Base-by-base conservation (phyloP, 768 basidiomycete species). In the Lactifluus echinatus region DNA sequence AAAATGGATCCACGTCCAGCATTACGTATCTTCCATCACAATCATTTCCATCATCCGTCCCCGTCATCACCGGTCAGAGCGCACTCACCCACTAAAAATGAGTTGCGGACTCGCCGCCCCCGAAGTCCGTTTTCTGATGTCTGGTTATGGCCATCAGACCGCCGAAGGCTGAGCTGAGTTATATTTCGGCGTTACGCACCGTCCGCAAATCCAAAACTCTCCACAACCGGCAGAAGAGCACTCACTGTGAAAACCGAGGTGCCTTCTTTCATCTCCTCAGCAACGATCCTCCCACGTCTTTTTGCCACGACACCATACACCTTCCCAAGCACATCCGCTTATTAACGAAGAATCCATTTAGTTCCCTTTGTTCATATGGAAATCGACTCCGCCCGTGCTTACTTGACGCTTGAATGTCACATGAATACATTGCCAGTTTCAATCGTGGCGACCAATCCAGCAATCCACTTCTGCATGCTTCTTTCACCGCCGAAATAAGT, bases 261-360 rank as follows among this genome's bases (percentile, higher is more conserved):
- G 0, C 96, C 93, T 68, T 98, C 94, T 68, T 93, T 97, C 93
- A 98, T 95, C 69, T 98, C 96, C 67, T 98, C 96, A 14, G 93
- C 88, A 3, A 97, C 81, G 59, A 99, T 95, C 46, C 88, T 78
- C 2, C 96, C 96, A 50, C 92, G 82, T 61, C 95, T 83, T 69
- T 85, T 84, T 0, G 95, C 85, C 4, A 98, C 89, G 19, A 98
- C 96, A 8, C 84, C 94, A 65, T 98, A 98, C 1, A 98, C 93
- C 69, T 95, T 98, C 2, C 96, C 96, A 50, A 99, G 78, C 0
- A 98, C 96, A 61, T 99, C 96, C 67, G 92, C 94, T 58, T 94
- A 65, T 28, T 46, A 46, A 37, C 65, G 21, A 68, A 53, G 45
- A 50, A 40, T 43, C n/a, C 12, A 50, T 50, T 47, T 37, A 60